These are phyloP conservation scores for Cyberlindnera suaveolens DNA, from an alignment of 805 yeast genomes.

Conservation along the genomic window DNA sequence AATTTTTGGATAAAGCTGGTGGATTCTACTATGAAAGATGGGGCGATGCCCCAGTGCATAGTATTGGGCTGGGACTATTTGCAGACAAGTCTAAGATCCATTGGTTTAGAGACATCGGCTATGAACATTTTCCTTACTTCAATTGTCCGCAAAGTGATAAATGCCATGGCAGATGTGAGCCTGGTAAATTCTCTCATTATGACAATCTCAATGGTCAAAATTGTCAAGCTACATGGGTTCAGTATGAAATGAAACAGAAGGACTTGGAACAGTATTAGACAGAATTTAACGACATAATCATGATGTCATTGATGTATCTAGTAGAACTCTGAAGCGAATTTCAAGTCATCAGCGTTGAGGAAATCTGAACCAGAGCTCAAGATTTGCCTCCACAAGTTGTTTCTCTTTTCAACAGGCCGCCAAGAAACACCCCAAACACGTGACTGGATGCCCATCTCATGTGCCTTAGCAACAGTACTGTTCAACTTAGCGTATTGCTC, in stretches of 20 bases:
- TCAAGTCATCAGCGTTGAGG: constrained; percentile 60
- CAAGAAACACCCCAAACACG: constrained; percentile 69
- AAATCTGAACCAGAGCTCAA: constrained; percentile 48
- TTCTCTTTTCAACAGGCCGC: constrained; percentile 53
- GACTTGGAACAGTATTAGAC: constrained; percentile 21
- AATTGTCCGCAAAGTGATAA: constrained; percentile 64
- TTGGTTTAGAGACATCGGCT: constrained; percentile 86
- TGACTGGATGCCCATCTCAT: constrained; percentile 44
- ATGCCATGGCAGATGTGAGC: constrained; percentile 41
- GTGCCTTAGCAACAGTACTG: constrained; percentile 34
- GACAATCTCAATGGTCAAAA: constrained; percentile 55
- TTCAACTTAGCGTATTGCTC: constrained; percentile 31
- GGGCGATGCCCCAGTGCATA: constrained; percentile 93
- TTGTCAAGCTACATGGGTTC: constrained; percentile 70
- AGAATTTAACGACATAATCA: too few relatives aligned
- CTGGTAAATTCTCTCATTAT: constrained; percentile 51
- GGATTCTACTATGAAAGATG: constrained; percentile 88
- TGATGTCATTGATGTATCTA: neutral
- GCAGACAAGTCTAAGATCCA: constrained; percentile 65
- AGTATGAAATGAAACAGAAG: constrained; percentile 31
- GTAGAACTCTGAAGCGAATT: constrained; percentile 26
- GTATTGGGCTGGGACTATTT: constrained; percentile 66
- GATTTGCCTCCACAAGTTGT: constrained; percentile 45
- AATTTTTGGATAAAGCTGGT: constrained; percentile 59
- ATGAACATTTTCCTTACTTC: constrained; percentile 65